phyloP scores from a whole-genome alignment of 2,329 filamentous ascomycete genomes.

The Microsporum ferrugineum region DNA sequence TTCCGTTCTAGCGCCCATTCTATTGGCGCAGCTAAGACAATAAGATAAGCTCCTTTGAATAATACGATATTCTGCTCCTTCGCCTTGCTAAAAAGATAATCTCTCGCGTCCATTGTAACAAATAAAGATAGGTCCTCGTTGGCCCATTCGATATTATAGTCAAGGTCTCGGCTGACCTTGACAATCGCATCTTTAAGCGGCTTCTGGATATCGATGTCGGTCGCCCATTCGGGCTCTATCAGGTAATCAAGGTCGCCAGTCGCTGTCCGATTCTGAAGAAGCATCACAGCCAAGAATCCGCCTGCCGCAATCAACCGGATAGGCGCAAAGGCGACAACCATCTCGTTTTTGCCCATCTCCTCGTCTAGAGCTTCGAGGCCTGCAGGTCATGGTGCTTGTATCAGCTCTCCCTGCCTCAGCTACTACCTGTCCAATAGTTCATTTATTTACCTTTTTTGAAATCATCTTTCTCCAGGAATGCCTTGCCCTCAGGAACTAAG shows the following conservation, averaged over 20 bases:
- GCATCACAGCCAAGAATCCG: constrained; percentile 11
- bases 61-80: constrained; percentile 24
- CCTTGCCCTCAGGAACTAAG: too few relatives aligned
- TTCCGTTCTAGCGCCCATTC: constrained; percentile 29
- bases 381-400: neutral
- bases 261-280: constrained; percentile 6
- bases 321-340: constrained; percentile 6
- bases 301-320: constrained; percentile 11
- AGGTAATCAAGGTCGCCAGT: constrained; percentile 14
- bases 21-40: constrained; percentile 24
- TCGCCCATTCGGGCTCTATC: constrained; percentile 19
- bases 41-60: constrained; percentile 20
- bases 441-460: too few relatives aligned
- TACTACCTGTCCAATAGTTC: too few relatives aligned
- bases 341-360: constrained; percentile 21
- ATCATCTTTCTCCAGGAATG: too few relatives aligned
- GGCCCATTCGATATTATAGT: constrained; percentile 21
- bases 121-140: constrained; percentile 26
- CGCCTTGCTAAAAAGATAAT: constrained; percentile 20
- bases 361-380: constrained; percentile 22
- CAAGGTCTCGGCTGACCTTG: constrained; percentile 17
- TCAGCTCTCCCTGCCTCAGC: too few relatives aligned
- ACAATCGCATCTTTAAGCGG: constrained; percentile 20
- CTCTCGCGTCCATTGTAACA: constrained; percentile 13
- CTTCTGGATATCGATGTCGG: constrained; percentile 23